A percentile compares a stretch with the other conserved stretches of the same genome.
Evolutionary conservation across 106 monocot genomes (phyloP).

Genomic region (Allium sativum): DNA sequence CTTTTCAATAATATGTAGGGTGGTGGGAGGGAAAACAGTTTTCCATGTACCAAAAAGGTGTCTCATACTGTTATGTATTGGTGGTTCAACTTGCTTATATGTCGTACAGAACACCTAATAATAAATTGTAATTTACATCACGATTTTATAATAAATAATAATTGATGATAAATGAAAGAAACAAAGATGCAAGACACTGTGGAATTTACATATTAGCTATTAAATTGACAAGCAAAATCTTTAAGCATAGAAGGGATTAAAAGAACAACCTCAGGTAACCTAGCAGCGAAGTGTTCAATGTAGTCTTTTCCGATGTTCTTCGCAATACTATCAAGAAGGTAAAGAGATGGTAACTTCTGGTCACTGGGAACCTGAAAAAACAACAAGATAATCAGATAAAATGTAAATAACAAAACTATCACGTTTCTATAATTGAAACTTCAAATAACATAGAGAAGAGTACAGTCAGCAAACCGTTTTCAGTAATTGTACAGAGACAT

Average conservation of each 20-base stretch:
- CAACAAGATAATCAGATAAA: constrained; percentile 6
- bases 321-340: constrained; percentile 98
- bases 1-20: constrained; percentile 83
- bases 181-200: not conserved
- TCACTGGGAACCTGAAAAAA: constrained; percentile 73
- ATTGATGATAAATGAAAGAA: not conserved
- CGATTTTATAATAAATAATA: no score
- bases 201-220: no score
- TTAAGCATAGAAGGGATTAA: not conserved
- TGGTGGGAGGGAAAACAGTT: constrained; percentile 65
- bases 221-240: no score
- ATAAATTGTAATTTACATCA: not conserved
- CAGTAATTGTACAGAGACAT: not conserved
- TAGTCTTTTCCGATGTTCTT: constrained; percentile 98
- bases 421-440: no score
- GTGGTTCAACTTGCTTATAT: constrained; percentile 85
- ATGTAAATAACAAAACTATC: not conserved
- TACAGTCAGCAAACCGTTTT: not conserved
- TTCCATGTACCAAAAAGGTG: constrained; percentile 99
- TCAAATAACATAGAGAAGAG: not conserved
- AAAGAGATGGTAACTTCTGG: constrained; percentile 90
- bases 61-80: constrained; percentile 81
- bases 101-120: constrained; percentile 95
- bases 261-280: constrained; percentile 68
- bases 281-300: constrained; percentile 77